Base-by-base conservation (phyloP, 1,284 basidiomycete genomes). In the Inonotus obliquus region DNA sequence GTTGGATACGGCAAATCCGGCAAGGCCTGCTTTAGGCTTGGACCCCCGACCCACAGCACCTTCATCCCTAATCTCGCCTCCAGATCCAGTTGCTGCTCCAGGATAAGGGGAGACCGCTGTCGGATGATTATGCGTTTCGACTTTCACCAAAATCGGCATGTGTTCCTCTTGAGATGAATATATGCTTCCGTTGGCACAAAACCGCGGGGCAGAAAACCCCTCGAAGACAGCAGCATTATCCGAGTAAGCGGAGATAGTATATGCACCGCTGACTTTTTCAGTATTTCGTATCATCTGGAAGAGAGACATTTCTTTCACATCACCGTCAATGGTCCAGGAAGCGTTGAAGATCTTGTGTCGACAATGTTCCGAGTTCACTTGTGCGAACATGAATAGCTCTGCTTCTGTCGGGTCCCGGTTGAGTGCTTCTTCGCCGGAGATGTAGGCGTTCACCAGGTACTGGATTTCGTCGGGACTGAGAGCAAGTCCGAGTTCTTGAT, bases 321-420 rank as follows among this genome's bases (percentile, higher is more conserved):
- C 69, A 4, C 81, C 88, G 70, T 97, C 91, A 67, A 98, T 86
- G 23, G 87, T 92, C 97, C 97, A 99, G 45, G 91, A 84, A 0
- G 97, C 96, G 72, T 99, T 99, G 81, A 99, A 99, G 68, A 98
- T 99, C 78, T 99, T 99, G 82, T 99, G 97, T 52, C 97, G 85
- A 75, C 97, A 99, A 74, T 99, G 97, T 76, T 99, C 97, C 45
- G 96, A 98, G 78, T 99, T 99, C 73, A 99, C 96, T 74, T 99
- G 97, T 17, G 97, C 96, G 73, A 99, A 99, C 96, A 99, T 99
- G 83, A 99, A 99, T 19, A 99, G 82, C 73, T 99, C 97, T 13
- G 97, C 96, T 69, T 99, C 96, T 54, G 94, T 98, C 3, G 95
- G 95, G 71, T 94, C 89, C 51, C 94, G 86, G 55, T 79, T 78